Evolutionary conservation across 148 eudicot species (phyloP), one percentile per base, ranked within the genome.

Genomic region (Camellia granthamiana): DNA sequence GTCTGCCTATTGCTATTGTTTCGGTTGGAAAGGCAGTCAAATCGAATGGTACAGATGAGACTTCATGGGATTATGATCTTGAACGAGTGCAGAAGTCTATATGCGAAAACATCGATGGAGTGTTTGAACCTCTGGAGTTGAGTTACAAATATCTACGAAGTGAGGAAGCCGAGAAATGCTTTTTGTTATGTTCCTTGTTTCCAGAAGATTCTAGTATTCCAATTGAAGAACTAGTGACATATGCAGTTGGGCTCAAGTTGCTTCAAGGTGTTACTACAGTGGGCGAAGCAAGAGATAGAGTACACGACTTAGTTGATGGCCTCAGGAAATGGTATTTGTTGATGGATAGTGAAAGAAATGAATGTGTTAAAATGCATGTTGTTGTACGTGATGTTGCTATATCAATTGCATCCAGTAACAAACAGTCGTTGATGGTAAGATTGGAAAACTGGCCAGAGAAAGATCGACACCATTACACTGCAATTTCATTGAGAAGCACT

Each of bases 281-380:
- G 62, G 14, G 47, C 10, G 42, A 21, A 66, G 70, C 70, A 14
- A 69, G 79, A 60, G 4, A 51, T 2, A 68, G 79, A 60, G 76
- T 75, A 8, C 15, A 3, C 23, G 4, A 51, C 2, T 8, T 58
- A 9, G 42, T 58, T 1, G 70, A 42, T 18, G 38, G 3, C 10
- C 75, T 83, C 5, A 78, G 21, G 15, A 51, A 9, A 11, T 79
- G 74, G 46, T 73, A 23, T 14, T 66, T 83, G 13, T 8, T 82
- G 41, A 38, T 82, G 4, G 66, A 63, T 12, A 18, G 38, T 1
- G 38, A 30, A 30, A 30, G 38, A 30, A 30, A 30, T 30, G 38
- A 30, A 30, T 30, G 38, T 10, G 69, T 77, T 5, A 78, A 83
- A 43, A 38, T 83, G 69, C 85, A 83, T 74, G 85, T 78, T 69